phyloP scores from a whole-genome alignment of 2,329 filamentous ascomycete genomes.

The Stagonosporopsis vannaccii region DNA sequence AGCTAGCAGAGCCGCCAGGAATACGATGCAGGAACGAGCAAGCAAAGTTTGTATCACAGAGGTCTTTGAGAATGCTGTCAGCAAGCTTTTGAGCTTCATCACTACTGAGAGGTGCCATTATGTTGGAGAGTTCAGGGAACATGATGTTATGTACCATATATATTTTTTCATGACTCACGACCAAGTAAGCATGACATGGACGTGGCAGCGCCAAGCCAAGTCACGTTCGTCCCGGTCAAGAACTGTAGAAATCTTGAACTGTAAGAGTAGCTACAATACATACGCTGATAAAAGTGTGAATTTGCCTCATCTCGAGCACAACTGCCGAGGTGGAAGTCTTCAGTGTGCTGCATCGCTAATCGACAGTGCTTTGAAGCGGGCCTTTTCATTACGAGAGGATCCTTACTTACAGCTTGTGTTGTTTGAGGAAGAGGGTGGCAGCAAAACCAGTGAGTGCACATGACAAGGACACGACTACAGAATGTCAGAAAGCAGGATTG shows the following conservation, averaged over 20 bases:
- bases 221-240: not conserved
- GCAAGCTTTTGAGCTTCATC: not conserved
- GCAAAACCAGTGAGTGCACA: constrained; percentile 29
- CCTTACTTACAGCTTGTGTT: constrained; percentile 26
- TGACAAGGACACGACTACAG: constrained; percentile 26
- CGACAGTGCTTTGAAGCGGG: too few relatives aligned
- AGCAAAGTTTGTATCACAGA: not conserved
- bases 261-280: not conserved
- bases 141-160: not conserved
- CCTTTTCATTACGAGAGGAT: not conserved
- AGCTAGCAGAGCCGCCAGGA: not conserved
- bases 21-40: constrained; percentile 1
- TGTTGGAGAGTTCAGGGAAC: not conserved
- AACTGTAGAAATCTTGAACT: not conserved
- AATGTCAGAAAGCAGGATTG: not conserved
- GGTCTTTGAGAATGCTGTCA: not conserved
- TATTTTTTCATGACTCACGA: not conserved
- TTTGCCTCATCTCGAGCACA: not conserved
- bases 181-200: not conserved
- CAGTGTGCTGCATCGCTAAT: not conserved
- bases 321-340: not conserved
- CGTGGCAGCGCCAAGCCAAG: not conserved
- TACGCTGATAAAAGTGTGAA: too few relatives aligned
- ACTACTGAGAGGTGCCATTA: not conserved
- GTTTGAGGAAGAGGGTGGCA: constrained; percentile 26